Conservation (phyloP, 2,329 filamentous ascomycete species). For the Venturia nashicola region DNA sequence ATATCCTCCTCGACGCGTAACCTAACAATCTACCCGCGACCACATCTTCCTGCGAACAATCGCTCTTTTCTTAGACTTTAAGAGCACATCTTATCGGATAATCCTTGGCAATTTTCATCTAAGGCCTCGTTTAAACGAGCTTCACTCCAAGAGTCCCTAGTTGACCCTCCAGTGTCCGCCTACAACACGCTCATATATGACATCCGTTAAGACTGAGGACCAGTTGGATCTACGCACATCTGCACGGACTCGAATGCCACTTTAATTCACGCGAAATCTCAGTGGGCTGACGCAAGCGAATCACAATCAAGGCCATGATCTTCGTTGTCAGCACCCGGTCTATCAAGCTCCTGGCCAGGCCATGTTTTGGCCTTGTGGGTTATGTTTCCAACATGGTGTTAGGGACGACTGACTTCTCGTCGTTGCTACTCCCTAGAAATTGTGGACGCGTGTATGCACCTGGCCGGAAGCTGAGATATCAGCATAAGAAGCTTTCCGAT, state of each 20-base stretch:
- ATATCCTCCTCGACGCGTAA: not conserved
- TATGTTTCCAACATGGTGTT: not conserved
- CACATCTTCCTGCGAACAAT: not conserved
- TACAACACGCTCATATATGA: not conserved
- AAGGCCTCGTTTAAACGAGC: not conserved
- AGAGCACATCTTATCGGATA: not conserved
- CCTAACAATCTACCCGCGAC: not conserved
- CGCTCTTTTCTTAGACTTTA: not conserved
- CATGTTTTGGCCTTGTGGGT: not conserved
- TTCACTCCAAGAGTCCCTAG: not conserved
- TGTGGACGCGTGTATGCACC: not conserved
- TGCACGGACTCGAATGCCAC: not conserved
- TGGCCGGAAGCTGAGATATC: not conserved
- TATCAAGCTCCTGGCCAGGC: not conserved
- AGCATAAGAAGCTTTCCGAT: not conserved
- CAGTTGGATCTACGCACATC: not conserved
- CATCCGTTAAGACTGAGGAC: not conserved
- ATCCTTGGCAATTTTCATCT: not conserved
- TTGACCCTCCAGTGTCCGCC: not conserved
- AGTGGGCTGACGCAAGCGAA: not conserved
- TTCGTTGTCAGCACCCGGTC: not conserved
- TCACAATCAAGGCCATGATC: not conserved
- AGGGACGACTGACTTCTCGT: not conserved
- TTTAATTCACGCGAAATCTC: not conserved
- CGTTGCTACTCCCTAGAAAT: not conserved